Evolutionary conservation across 2,329 filamentous ascomycete species (phyloP), one percentile per base, ranked within the genome.

Genomic region (Didymellaceae sp.): DNA sequence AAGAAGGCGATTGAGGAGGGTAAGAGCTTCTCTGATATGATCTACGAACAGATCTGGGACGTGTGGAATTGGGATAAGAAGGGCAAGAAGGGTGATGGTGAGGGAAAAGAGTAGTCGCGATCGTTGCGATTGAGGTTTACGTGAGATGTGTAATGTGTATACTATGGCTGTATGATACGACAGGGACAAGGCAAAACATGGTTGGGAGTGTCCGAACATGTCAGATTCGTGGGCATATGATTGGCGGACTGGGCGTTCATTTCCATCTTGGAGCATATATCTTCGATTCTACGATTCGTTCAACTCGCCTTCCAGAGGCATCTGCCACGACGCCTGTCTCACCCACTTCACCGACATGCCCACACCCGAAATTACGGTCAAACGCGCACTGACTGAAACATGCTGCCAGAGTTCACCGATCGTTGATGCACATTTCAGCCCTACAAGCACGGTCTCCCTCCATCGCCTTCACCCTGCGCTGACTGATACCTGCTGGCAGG

Each of bases 11-110:
- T 70, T 18, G 66, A 68, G 33, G 68, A 73, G 54, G 72, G 71
- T 6, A 76, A 73, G 60, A 70, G 66, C 2, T 78, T 76, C 63
- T 67, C 68, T 11, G 72, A 69, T 52, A 62, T 78, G 57, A 78
- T 78, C 34, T 64, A 73, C 55, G 75, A 76, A 35, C 76, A 78
- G 66, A 73, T 78, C 45, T 77, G 74, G 75, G 76, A 78, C 35
- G 76, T 78, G 44, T 76, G 73, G 74, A 77, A 72, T 64, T 74
- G 74, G 73, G 74, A 74, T 33, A 71, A 73, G 65, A 71, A 68
- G 55, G 66, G 62, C 28, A 58, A 63, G 45, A 63, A 65, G 52
- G 63, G 60, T 39, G 61, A 58, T 4, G 54, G 54, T 11, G 54
- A 57, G 21, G 66, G 67, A 48, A 68, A 64, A 25, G 61, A 63